phyloP scores from a whole-genome alignment of 106 monocot species.

The Platanthera zijinensis region DNA sequence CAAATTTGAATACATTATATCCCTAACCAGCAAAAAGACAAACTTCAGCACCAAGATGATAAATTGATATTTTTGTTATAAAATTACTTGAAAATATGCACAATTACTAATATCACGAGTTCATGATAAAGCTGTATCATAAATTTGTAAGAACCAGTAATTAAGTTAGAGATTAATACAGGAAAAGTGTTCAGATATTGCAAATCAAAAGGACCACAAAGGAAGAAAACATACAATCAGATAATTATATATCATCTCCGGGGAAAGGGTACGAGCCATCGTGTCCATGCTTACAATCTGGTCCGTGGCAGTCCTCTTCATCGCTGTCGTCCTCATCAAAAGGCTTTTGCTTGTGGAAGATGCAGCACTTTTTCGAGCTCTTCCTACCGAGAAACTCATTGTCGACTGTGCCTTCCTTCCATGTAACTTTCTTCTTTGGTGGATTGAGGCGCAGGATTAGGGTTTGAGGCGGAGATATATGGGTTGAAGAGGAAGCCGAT shows the following conservation, averaged over 20 bases:
- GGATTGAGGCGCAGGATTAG: constrained; percentile 59
- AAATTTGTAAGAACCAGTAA: not conserved
- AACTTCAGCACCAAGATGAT: not conserved
- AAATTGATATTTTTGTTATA: not conserved
- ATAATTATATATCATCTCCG: not conserved
- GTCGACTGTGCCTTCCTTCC: constrained; percentile 90
- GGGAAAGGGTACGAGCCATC: not conserved
- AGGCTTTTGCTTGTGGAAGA: constrained; percentile 85
- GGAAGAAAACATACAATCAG: not conserved
- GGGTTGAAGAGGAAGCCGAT: constrained; percentile 9
- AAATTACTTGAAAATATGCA: not conserved
- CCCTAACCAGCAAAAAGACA: not conserved
- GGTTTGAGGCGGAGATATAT: constrained; percentile 19
- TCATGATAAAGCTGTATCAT: not conserved
- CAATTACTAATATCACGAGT: not conserved
- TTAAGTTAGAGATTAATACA: not conserved
- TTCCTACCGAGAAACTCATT: constrained; percentile 74
- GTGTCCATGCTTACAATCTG: not conserved
- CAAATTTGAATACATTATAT: not conserved
- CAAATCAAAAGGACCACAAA: not conserved
- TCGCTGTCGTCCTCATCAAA: constrained; percentile 87
- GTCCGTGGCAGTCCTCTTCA: constrained; percentile 39
- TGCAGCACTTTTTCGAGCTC: constrained; percentile 90
- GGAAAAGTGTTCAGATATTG: not conserved
- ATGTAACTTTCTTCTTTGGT: constrained; percentile 83